Base-by-base conservation (phyloP, 2,329 filamentous ascomycete species). In the Neopestalotiopsis sp. region DNA sequence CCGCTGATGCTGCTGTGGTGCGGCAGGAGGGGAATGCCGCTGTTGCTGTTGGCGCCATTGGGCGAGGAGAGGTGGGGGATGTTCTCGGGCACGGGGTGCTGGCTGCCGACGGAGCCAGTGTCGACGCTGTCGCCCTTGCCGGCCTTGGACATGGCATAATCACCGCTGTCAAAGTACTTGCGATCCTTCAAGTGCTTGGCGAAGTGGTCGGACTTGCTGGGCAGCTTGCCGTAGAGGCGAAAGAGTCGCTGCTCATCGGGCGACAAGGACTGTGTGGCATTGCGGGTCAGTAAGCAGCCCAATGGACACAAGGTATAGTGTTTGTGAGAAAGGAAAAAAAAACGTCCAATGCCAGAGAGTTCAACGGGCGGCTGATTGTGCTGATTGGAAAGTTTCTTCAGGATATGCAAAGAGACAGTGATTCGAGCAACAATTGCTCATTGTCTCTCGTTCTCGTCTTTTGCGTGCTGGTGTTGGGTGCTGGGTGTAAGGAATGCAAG, bases 121-220 rank as follows among this genome's bases (percentile, higher is more conserved):
- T 97, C 95, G 77, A 96, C 92, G 79, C 96, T 93, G 78, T 95
- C 93, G 81, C 94, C 94, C 85, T 98, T 98, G 83, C 96, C 96
- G 70, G 96, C 96, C 86, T 98, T 97, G 82, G 93, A 95, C 84
- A 97, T 93, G 78, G 95, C 95, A 78, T 97, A 98, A 85, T 98
- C 94, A 78, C 94, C 95, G 70, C 93, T 96, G 85, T 98, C 94
- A 83, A 98, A 98, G 85, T 97, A 98, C 85, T 97, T 99, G 86
- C 96, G 95, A 82, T 98, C 96, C 89, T 98, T 98, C 80, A 98
- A 90, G 81, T 98, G 97, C 87, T 98, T 98, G 86, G 97, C 94
- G 76, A 98, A 91, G 78, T 98, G 89, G 82, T 98, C 95, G 81
- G 95, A 97, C 82, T 96, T 96, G 82, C 93, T 97, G 73, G 96